These are phyloP conservation scores for Syncephalis fuscata DNA, from an alignment of 371 early-diverging fungal species.

Conservation along the genomic window DNA sequence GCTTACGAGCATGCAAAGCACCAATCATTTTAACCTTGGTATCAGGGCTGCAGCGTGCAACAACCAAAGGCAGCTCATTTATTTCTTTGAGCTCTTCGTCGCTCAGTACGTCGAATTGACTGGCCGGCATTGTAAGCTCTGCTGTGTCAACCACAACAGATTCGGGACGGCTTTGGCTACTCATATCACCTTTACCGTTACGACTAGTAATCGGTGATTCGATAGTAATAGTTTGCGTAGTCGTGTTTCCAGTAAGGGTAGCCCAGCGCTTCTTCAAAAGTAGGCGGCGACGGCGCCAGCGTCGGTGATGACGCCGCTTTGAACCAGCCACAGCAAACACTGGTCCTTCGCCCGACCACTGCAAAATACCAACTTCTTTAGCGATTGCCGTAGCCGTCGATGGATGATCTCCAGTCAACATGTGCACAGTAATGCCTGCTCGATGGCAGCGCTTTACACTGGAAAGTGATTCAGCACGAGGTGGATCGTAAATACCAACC, in stretches of 20 bases:
- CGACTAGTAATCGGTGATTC: too few species aligned
- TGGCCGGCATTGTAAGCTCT: slow-evolving; percentile 65
- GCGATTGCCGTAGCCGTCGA: slow-evolving; percentile 91
- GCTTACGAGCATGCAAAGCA: slow-evolving; percentile 71
- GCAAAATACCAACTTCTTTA: slow-evolving; percentile 73
- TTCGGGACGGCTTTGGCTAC: too few species aligned
- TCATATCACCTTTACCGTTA: too few species aligned
- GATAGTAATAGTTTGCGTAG: too few species aligned
- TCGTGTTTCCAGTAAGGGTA: too few species aligned
- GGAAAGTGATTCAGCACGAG: slow-evolving; percentile 50
- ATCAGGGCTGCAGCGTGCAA: slow-evolving; percentile 88
- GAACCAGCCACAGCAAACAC: too few species aligned
- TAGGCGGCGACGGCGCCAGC: too few species aligned
- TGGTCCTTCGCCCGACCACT: slow-evolving; percentile 17
- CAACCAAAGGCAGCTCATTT: slow-evolving; percentile 69
- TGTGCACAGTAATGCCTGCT: slow-evolving; percentile 88
- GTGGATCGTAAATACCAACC: slow-evolving; percentile 89
- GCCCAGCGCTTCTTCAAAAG: too few species aligned
- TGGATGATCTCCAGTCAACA: slow-evolving; percentile 92
- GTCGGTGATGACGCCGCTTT: too few species aligned
- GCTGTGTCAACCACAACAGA: slow-evolving; percentile 5
- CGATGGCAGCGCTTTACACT: slow-evolving; percentile 73
- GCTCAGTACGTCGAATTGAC: slow-evolving; percentile 62
- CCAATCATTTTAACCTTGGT: slow-evolving; percentile 94
- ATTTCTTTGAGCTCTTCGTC: slow-evolving; percentile 64